These are phyloP conservation scores for Boehmeria nivea DNA, from an alignment of 306 rosid genomes.

Conservation along the genomic window DNA sequence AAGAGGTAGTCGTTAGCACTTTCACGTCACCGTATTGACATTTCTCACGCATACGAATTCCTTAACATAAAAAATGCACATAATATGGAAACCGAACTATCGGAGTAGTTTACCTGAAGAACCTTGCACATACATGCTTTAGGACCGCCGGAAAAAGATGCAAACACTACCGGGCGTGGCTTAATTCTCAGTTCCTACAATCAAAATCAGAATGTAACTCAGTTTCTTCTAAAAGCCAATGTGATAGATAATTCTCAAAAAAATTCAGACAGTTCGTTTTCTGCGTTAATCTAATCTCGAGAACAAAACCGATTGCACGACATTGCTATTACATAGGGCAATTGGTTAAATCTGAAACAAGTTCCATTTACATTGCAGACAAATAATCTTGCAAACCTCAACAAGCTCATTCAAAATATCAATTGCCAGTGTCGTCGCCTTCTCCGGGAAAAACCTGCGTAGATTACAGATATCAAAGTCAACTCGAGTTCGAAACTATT, in stretches of 20 bases:
- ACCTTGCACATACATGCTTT: slow-evolving; percentile 77
- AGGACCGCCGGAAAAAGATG: slow-evolving; percentile 91
- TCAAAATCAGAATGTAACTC: slow-evolving; percentile 5
- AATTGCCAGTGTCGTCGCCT: slow-evolving; percentile 58
- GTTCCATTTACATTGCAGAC: background rate
- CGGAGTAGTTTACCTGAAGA: slow-evolving; percentile 64
- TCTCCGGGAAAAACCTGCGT: slow-evolving; percentile 89
- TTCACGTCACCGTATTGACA: background rate
- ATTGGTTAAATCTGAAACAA: background rate
- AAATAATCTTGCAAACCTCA: slow-evolving; percentile 44
- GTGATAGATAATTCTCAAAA: slow-evolving; percentile 7
- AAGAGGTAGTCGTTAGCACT: slow-evolving; percentile 1
- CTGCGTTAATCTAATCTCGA: background rate
- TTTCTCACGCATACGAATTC: too few relatives aligned
- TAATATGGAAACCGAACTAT: background rate
- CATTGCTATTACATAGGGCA: background rate
- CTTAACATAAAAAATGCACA: too few relatives aligned
- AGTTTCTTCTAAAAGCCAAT: slow-evolving; percentile 12
- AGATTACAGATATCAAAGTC: slow-evolving; percentile 11
- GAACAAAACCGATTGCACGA: slow-evolving; percentile 12
- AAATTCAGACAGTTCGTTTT: background rate
- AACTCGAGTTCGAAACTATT: background rate
- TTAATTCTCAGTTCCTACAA: slow-evolving; percentile 65
- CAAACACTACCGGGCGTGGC: slow-evolving; percentile 79
- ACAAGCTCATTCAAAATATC: slow-evolving; percentile 68